phyloP scores from a whole-genome alignment of 371 early-diverging fungal genomes.

The Mortierella sp. region DNA sequence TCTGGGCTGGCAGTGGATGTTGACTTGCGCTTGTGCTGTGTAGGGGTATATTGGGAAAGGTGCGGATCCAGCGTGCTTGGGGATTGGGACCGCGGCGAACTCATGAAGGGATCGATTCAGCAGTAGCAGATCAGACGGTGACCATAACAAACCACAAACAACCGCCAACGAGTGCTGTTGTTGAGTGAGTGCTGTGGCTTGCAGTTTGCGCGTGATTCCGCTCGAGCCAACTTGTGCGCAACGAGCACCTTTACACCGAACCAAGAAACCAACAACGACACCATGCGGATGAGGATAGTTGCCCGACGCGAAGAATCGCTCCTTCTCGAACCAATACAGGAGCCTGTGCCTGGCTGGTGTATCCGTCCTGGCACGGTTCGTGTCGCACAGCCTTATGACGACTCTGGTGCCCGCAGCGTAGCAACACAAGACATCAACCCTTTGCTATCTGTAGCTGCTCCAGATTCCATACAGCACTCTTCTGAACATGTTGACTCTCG shows the following conservation, averaged over 20 bases:
- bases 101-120: conserved; percentile 27
- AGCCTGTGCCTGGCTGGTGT: conserved; percentile 25
- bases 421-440: too few species aligned
- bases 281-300: conserved; percentile 12
- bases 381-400: conserved; percentile 36
- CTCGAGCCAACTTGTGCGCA: too few species aligned
- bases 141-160: background rate
- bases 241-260: too few species aligned
- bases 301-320: conserved; percentile 8
- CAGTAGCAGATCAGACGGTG: background rate
- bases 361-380: conserved; percentile 48
- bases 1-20: conserved; percentile 17
- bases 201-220: too few species aligned
- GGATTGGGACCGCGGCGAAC: conserved; percentile 44
- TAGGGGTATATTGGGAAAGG: conserved; percentile 27
- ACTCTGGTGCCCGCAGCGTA: background rate
- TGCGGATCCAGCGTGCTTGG: conserved; percentile 38
- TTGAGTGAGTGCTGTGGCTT: too few species aligned
- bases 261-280: too few species aligned
- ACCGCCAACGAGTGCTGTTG: too few species aligned
- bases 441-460: too few species aligned
- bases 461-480: background rate
- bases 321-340: conserved; percentile 22
- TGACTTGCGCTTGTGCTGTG: conserved; percentile 35
- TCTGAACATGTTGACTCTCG: background rate